Conservation (phyloP, 768 basidiomycete species). For the Tephrocybe sp. region DNA sequence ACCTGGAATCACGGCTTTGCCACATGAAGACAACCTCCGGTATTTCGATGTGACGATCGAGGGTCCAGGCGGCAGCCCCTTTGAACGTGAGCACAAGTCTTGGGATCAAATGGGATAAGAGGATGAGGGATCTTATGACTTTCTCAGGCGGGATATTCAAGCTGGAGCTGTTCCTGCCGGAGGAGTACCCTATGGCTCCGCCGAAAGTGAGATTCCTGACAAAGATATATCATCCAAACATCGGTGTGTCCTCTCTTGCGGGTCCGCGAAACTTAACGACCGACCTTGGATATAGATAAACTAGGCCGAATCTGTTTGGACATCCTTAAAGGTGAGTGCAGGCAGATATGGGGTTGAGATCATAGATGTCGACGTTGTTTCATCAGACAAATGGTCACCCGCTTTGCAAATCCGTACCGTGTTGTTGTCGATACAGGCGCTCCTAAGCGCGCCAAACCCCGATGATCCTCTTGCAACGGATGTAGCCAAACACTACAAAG, state of each 20-base stretch:
- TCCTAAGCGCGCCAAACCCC: slow-evolving; percentile 94
- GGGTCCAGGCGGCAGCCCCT: slow-evolving; percentile 93
- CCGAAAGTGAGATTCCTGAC: slow-evolving; percentile 98
- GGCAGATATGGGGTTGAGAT: not conserved
- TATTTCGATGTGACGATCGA: slow-evolving; percentile 99
- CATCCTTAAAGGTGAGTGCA: slow-evolving; percentile 85
- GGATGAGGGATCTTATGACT: not conserved
- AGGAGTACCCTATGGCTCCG: slow-evolving; percentile 99
- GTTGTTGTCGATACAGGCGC: slow-evolving; percentile 93
- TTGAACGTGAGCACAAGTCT: slow-evolving; percentile 56
- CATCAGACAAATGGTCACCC: slow-evolving; percentile 96
- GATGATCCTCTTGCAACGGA: slow-evolving; percentile 94
- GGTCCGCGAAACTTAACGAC: not conserved
- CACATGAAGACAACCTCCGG: slow-evolving; percentile 96
- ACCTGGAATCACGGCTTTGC: slow-evolving; percentile 92
- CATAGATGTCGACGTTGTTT: slow-evolving; percentile 1
- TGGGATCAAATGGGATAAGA: not conserved
- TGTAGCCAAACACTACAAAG: slow-evolving; percentile 98
- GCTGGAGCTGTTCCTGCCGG: slow-evolving; percentile 96
- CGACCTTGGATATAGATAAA: slow-evolving; percentile 64
- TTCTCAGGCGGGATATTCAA: slow-evolving; percentile 83
- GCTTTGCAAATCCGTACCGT: slow-evolving; percentile 99
- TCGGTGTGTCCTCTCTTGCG: slow-evolving; percentile 61
- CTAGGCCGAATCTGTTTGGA: slow-evolving; percentile 98
- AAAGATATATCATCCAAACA: slow-evolving; percentile 99